phyloP scores from a whole-genome alignment of 2,329 filamentous ascomycete species.

The Achaetomium macrosporum region DNA sequence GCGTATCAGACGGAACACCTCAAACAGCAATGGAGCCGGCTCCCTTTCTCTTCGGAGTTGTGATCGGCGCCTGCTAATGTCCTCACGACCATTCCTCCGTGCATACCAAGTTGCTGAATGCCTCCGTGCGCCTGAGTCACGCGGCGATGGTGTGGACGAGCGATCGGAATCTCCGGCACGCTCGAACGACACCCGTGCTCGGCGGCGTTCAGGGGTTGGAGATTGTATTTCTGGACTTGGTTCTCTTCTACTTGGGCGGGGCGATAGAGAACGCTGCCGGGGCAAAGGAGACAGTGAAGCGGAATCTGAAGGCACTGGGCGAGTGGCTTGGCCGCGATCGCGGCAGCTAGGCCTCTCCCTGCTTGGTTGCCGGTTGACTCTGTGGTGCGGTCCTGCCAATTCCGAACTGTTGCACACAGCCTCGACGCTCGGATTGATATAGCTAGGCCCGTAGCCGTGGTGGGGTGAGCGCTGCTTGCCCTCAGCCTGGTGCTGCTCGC shows the following conservation, averaged over 20 bases:
- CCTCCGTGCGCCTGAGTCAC: background rate
- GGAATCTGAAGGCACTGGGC: background rate
- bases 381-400: background rate
- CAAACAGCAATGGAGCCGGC: background rate
- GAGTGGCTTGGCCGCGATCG: background rate
- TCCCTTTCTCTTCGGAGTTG: background rate
- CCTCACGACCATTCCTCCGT: background rate
- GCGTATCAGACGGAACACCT: slow-evolving; percentile 3
- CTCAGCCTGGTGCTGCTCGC: too few relatives aligned
- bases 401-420: background rate
- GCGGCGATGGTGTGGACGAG: background rate
- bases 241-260: background rate
- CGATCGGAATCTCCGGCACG: background rate
- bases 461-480: background rate
- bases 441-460: background rate
- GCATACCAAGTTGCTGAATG: background rate
- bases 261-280: background rate
- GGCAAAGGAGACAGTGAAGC: background rate
- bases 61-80: background rate
- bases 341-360: background rate
- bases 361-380: background rate
- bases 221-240: slow-evolving; percentile 6
- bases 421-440: slow-evolving; percentile 8
- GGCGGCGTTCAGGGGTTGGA: slow-evolving; percentile 6
- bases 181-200: slow-evolving; percentile 1